Base-by-base conservation (phyloP, 345 rosid species). In the Euclidium syriacum region DNA sequence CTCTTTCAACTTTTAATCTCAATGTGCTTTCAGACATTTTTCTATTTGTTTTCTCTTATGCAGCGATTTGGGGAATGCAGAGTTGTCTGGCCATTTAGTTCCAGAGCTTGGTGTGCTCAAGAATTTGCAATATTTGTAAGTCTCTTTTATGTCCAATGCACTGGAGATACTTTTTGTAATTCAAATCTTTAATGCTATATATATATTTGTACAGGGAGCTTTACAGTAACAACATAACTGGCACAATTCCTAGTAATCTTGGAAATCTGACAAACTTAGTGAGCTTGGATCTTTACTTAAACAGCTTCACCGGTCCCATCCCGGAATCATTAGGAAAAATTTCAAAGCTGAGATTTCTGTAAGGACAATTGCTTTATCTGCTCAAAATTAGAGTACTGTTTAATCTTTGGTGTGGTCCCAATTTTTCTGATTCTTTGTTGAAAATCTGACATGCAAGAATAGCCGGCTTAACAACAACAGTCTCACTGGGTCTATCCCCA, bases 241-340 rank as follows among this genome's bases (percentile, higher is more conserved):
- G 99, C 63, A 83, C 84, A 1, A 79, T 94, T 68, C 99, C 99
- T 50, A 83, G 83, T 70, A 95, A 94, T 73, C 91, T 90, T 61
- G 99, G 99, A 53, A 94, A 90, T 69, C 74, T 94, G 74, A 94
- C 97, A 54, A 90, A 69, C 82, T 76, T 94, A 78, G 97, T 94
- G 70, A 94, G 99, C 78, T 81, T 94, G 92, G 99, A 94, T 85
- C 97, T 94, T 61, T 94, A 94, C 83, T 69, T 94, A 78, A 94
- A 94, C 75, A 73, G 82, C 72, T 94, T 94, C 74, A 73, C 77
- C 17, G 99, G 99, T 72, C 95, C 88, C 51, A 90, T 94, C 17
- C 99, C 99, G 0, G 90, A 79, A 63, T 70, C 96, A 9, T 67
- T 94, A 73, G 96, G 97, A 33, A 94, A 79, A 71, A 85, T 94